A percentile compares a stretch with the other conserved stretches of the same genome.
phyloP scores from a whole-genome alignment of 257 asterid species.

The Scutellaria galericulata region DNA sequence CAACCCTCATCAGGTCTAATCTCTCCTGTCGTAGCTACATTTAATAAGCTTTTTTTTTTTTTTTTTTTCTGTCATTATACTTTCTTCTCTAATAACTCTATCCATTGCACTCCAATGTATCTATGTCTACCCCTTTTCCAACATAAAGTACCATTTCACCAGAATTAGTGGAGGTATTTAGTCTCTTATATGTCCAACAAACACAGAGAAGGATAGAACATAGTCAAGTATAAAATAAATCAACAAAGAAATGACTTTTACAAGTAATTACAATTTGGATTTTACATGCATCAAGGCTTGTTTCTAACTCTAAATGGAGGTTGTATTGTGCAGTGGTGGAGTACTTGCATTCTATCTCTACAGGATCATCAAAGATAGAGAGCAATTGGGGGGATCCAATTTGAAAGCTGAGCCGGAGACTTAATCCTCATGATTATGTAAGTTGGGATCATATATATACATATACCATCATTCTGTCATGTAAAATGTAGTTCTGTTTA shows the following conservation, averaged over 20 bases:
- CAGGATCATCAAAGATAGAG: slow-evolving; percentile 68
- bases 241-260: not conserved
- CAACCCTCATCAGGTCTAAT: slow-evolving; percentile 65
- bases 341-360: slow-evolving; percentile 77
- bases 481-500: not conserved
- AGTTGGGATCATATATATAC: not conserved
- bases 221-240: not conserved
- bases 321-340: slow-evolving; percentile 71
- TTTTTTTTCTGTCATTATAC: not conserved
- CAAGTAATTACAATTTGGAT: not conserved
- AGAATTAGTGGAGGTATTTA: not conserved
- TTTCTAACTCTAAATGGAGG: not conserved
- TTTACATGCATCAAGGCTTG: slow-evolving; percentile 1
- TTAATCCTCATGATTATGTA: slow-evolving; percentile 34
- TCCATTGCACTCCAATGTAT: not conserved
- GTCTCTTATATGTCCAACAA: not conserved
- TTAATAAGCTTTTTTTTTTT: not conserved
- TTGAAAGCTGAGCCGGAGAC: slow-evolving; percentile 47
- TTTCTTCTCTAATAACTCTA: not conserved
- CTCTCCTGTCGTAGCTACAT: slow-evolving; percentile 30
- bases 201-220: not conserved
- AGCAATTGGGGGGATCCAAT: slow-evolving; percentile 51
- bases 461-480: not conserved
- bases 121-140: not conserved
- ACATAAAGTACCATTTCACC: not conserved